Evolutionary conservation across 371 early-diverging fungal species (phyloP), one percentile per base, ranked within the genome.

Genomic region (Rhizopus stolonifer): DNA sequence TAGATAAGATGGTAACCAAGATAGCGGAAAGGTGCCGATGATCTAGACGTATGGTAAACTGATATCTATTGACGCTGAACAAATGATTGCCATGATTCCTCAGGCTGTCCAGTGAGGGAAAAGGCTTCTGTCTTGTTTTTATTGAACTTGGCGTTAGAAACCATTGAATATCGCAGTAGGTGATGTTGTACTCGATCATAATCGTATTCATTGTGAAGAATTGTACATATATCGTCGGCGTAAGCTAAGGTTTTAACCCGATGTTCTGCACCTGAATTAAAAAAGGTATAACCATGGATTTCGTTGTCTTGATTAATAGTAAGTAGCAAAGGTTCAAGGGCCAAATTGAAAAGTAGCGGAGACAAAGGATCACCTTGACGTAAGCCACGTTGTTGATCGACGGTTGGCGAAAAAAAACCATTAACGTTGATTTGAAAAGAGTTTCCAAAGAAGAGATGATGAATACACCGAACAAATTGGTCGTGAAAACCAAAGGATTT

Each of bases 311-410:
- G 48, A 26, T 26, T 22, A 5, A 42, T 39, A 23, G 25, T 8
- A 3, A 26, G 36, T 1, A 54, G 46, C 2, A 58, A 13, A n/a
- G 58, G 58, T 43, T 55, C 61, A 23, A 61, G 36, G 23, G 44
- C 52, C 7, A 61, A 23, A 15, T 61, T 61, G 52, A 55, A 61
- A 2, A 61, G 52, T 15, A 58, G 11, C 9, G 47, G 52, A 8
- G 52, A 58, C 33, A 56, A n/a, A 19, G 52, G 48, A 23, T 52
- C 47, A 13, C 52, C 58, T 47, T 58, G 52, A 2, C 58, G 38
- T 3, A 58, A 33, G 11, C 58, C 58, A n/a, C 58, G 47, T 31
- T 22, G 10, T 38, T 58, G 52, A 13, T 13, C 2, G 5, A 58
- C 21, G 2, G 40, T 24, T 5, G 13, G 9, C 0, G 59, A 10